Percentiles rank a stretch among this genome's conserved stretches.
phyloP scores from a whole-genome alignment of 2,329 filamentous ascomycete genomes.

The Microcyclospora tardicrescens region DNA sequence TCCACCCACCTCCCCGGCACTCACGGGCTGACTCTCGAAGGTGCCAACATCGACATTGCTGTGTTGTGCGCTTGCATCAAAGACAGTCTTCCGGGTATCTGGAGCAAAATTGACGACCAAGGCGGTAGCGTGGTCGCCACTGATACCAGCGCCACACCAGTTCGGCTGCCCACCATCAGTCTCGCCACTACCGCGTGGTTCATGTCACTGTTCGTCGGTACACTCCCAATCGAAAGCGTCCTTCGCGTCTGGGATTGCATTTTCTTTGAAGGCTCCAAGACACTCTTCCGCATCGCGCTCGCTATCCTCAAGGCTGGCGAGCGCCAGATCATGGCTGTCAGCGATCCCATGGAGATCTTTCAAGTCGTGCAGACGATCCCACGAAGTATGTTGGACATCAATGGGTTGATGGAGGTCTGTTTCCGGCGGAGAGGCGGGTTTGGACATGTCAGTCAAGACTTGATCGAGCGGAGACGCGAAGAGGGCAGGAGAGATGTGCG shows the following conservation, averaged over 20 bases:
- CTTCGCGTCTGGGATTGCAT: slow-evolving; percentile 91
- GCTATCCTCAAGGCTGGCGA: slow-evolving; percentile 86
- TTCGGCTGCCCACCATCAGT: slow-evolving; percentile 71
- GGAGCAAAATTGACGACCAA: slow-evolving; percentile 76
- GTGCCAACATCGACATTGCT: slow-evolving; percentile 84
- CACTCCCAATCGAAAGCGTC: slow-evolving; percentile 79
- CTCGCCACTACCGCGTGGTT: slow-evolving; percentile 94
- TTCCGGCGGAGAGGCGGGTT: slow-evolving; percentile 59
- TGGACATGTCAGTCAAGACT: slow-evolving; percentile 66
- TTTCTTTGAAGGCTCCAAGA: slow-evolving; percentile 90
- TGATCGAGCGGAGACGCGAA: slow-evolving; percentile 62
- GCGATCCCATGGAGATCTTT: slow-evolving; percentile 89
- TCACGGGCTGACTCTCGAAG: slow-evolving; percentile 79
- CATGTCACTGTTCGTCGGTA: slow-evolving; percentile 93
- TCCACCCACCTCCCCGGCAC: slow-evolving; percentile 79
- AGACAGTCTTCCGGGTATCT: slow-evolving; percentile 70
- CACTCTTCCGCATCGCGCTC: slow-evolving; percentile 80
- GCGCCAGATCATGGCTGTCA: slow-evolving; percentile 61
- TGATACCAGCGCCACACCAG: slow-evolving; percentile 26
- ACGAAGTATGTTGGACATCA: slow-evolving; percentile 67
- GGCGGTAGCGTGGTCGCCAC: slow-evolving; percentile 36
- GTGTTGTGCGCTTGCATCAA: slow-evolving; percentile 81
- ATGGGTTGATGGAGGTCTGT: slow-evolving; percentile 67
- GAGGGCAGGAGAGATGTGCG: slow-evolving; percentile 38
- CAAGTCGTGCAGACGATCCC: slow-evolving; percentile 84